These are phyloP conservation scores for Solanum neorickii DNA, from an alignment of 257 asterid genomes.

Conservation along the genomic window DNA sequence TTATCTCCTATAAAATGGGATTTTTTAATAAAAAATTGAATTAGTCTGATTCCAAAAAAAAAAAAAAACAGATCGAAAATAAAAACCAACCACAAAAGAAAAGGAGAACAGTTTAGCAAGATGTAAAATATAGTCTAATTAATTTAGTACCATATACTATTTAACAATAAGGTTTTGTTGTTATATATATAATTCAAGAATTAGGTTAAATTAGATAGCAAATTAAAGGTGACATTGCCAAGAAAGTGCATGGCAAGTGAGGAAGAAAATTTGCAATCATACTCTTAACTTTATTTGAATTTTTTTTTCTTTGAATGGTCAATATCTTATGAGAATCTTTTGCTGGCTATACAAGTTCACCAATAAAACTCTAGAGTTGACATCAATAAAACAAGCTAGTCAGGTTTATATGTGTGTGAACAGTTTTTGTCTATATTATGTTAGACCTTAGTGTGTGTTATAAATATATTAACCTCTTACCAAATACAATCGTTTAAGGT, in stretches of 20 bases:
- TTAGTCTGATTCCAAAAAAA: too few species aligned
- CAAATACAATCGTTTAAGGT: background rate
- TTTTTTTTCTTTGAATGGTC: conserved; percentile 56
- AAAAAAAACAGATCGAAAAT: too few species aligned
- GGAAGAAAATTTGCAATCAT: conserved; percentile 14
- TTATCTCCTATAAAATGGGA: background rate
- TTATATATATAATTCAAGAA: background rate
- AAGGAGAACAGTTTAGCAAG: background rate
- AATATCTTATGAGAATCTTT: conserved; percentile 65
- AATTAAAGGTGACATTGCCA: conserved; percentile 24
- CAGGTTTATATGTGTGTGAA: conserved; percentile 9
- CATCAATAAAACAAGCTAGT: conserved; percentile 5
- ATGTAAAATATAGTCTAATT: background rate
- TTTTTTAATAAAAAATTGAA: background rate
- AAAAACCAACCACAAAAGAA: background rate
- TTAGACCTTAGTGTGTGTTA: background rate
- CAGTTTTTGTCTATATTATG: background rate
- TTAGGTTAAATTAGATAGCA: background rate
- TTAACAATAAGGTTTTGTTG: background rate
- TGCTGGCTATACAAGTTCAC: conserved; percentile 32
- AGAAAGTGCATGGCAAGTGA: conserved; percentile 52
- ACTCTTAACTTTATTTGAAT: conserved; percentile 36
- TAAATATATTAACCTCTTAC: background rate
- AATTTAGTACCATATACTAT: background rate
- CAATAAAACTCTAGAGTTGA: conserved; percentile 28